These are phyloP conservation scores for Neocallimastix lanati DNA, from an alignment of 192 early-diverging fungal genomes.

Conservation along the genomic window DNA sequence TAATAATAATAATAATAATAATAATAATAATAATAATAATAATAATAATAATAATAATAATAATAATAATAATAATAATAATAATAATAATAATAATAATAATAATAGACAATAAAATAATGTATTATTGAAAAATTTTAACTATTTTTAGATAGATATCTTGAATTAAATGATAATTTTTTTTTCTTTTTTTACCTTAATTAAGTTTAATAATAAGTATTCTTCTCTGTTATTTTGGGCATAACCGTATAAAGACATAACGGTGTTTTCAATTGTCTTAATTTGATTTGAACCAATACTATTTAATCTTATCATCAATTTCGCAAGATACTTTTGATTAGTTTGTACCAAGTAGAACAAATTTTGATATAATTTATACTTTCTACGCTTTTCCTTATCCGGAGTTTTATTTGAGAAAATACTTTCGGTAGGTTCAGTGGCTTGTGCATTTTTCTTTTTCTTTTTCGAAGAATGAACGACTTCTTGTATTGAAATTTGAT, in stretches of 20 bases:
- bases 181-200: conserved; percentile 35
- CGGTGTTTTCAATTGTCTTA: conserved; percentile 65
- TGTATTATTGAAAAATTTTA: no score
- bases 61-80: no score
- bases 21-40: no score
- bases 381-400: conserved; percentile 69
- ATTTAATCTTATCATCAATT: conserved; percentile 72
- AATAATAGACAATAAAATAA: background rate
- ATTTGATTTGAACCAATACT: conserved; percentile 29
- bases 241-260: conserved; percentile 87
- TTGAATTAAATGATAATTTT: background rate
- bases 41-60: no score
- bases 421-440: conserved; percentile 4
- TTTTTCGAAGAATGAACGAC: conserved; percentile 51
- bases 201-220: conserved; percentile 82
- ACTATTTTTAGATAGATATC: no score
- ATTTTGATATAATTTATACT: conserved; percentile 71
- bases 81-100: no score
- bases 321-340: conserved; percentile 76
- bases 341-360: conserved; percentile 95
- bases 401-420: conserved; percentile 53
- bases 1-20: no score
- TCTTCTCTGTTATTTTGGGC: conserved; percentile 93
- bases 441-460: conserved; percentile 14
- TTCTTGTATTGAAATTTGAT: conserved; percentile 89